Percentiles rank a stretch among this genome's conserved stretches.
Conservation (phyloP, 2,329 filamentous ascomycete species). For the Aspergillus uvarum region DNA sequence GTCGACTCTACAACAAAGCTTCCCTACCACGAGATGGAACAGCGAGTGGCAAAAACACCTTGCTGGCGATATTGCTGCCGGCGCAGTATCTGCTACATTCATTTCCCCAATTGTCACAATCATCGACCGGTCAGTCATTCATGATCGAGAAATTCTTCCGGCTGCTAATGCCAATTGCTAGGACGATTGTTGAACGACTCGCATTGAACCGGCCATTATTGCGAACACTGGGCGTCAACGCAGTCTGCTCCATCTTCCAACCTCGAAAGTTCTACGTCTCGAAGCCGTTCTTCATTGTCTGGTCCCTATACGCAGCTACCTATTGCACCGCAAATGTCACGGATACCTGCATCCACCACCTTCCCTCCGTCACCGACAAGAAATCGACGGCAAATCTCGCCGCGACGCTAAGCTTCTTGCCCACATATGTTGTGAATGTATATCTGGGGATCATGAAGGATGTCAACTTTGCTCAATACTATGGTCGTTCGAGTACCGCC, state of each 20-base stretch:
- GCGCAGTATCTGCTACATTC: slow-evolving; percentile 25
- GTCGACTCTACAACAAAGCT: not conserved
- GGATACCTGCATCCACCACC: slow-evolving; percentile 69
- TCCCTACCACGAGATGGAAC: not conserved
- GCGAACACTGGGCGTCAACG: slow-evolving; percentile 22
- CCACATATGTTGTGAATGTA: slow-evolving; percentile 39
- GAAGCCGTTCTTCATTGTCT: slow-evolving; percentile 41
- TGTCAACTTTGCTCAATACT: slow-evolving; percentile 62
- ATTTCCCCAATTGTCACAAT: slow-evolving; percentile 29
- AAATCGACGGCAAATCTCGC: slow-evolving; percentile 50
- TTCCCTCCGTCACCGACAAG: slow-evolving; percentile 23
- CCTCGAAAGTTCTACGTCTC: slow-evolving; percentile 33
- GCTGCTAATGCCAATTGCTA: not conserved
- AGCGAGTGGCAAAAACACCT: slow-evolving; percentile 9
- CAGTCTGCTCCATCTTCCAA: slow-evolving; percentile 20
- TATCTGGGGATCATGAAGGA: slow-evolving; percentile 34
- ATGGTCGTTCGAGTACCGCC: slow-evolving; percentile 42
- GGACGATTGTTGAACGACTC: slow-evolving; percentile 28
- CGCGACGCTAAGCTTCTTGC: slow-evolving; percentile 62
- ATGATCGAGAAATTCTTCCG: not conserved
- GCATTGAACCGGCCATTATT: slow-evolving; percentile 24
- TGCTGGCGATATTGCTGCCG: slow-evolving; percentile 27
- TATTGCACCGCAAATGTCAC: slow-evolving; percentile 81
- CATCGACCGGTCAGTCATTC: slow-evolving; percentile 26
- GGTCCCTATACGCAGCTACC: slow-evolving; percentile 72